Percentiles rank a stretch among this genome's conserved stretches.
phyloP scores from a whole-genome alignment of 2,329 filamentous ascomycete species.

The Monosporascus sp. region DNA sequence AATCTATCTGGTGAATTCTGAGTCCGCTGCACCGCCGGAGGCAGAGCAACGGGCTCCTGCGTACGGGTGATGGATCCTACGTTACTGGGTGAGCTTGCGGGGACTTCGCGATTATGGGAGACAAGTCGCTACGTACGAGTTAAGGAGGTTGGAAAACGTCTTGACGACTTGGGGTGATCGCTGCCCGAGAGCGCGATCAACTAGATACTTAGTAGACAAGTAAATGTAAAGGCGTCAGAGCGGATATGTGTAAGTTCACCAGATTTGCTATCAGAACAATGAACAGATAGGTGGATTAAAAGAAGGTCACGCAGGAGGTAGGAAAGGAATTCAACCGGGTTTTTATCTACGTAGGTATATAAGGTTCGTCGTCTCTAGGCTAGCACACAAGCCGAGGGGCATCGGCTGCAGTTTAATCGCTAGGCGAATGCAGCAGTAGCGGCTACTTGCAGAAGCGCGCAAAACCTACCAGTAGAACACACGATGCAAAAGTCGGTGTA shows the following conservation, averaged over 20 bases:
- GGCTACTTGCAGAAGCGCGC: too few relatives aligned
- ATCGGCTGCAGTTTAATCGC: too few relatives aligned
- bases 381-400: not conserved
- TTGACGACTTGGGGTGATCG: constrained; percentile 67
- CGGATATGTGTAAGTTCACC: not conserved
- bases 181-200: constrained; percentile 51
- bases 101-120: not conserved
- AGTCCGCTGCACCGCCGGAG: constrained; percentile 76
- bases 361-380: not conserved
- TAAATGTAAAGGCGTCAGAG: not conserved
- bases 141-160: constrained; percentile 98
- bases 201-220: constrained; percentile 11
- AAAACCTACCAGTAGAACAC: too few relatives aligned
- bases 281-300: not conserved
- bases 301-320: not conserved
- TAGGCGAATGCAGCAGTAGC: too few relatives aligned
- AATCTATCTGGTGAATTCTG: constrained; percentile 51
- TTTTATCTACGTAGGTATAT: not conserved
- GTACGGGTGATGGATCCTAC: constrained; percentile 89
- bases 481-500: too few relatives aligned
- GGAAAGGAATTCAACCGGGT: not conserved
- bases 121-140: constrained; percentile 61
- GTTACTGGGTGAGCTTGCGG: constrained; percentile 10
- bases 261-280: not conserved
- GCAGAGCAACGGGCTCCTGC: constrained; percentile 93